Evolutionary conservation across 169 alveolate genomes (phyloP).

Genomic region (Plasmodium adleri): DNA sequence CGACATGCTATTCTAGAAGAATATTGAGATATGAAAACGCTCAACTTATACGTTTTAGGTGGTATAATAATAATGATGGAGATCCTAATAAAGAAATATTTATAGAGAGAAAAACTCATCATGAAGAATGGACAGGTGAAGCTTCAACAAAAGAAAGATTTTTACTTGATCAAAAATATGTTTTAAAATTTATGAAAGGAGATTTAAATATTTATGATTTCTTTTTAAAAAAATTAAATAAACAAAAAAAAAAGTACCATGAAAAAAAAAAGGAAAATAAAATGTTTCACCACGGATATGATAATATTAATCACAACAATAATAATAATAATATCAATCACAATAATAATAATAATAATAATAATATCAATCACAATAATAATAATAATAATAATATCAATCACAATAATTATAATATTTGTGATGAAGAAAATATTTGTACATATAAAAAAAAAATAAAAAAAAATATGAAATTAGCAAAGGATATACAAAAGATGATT

Average conservation of each 20-base stretch:
- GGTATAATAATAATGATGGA: slow-evolving; percentile 86
- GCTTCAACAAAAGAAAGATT: slow-evolving; percentile 86
- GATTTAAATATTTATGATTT: slow-evolving; percentile 41
- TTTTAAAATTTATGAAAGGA: slow-evolving; percentile 79
- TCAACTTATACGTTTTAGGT: slow-evolving; percentile 84
- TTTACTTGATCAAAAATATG: slow-evolving; percentile 79
- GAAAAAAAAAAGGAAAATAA: not conserved
- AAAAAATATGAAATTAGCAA: slow-evolving; percentile 77
- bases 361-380: not conserved
- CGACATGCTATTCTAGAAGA: slow-evolving; percentile 81
- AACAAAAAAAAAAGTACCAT: not conserved
- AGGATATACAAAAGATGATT: slow-evolving; percentile 80
- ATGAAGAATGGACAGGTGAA: slow-evolving; percentile 88
- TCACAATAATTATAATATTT: too few relatives aligned
- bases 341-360: too few relatives aligned
- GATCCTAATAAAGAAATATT: slow-evolving; percentile 78
- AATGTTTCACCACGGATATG: not conserved
- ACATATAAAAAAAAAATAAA: slow-evolving; percentile 2
- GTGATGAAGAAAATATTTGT: not conserved
- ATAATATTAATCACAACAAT: not conserved
- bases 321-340: not conserved
- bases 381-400: not conserved
- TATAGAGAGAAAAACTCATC: slow-evolving; percentile 86
- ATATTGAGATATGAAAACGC: slow-evolving; percentile 86
- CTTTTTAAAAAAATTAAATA: slow-evolving; percentile 34